Evolutionary conservation across 2,329 filamentous ascomycete genomes (phyloP).

Genomic region (Pyrenochaeta sp.): DNA sequence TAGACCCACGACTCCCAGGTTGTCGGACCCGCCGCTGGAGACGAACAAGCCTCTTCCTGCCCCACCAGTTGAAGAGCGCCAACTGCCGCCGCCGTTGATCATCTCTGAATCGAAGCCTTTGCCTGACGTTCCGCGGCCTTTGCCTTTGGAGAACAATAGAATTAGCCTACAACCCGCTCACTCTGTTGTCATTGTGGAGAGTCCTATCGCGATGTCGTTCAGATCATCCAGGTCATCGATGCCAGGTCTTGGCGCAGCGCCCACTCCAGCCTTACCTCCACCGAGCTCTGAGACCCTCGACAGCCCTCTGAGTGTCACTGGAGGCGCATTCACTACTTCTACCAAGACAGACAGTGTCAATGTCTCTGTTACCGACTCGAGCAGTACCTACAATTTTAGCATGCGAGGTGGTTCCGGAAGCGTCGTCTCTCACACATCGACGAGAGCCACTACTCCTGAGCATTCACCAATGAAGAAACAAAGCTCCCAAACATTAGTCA

Average conservation of each 20-base stretch:
- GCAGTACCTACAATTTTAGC: slow-evolving; percentile 77
- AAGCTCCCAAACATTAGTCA: slow-evolving; percentile 64
- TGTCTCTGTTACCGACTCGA: slow-evolving; percentile 78
- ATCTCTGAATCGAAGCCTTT: slow-evolving; percentile 72
- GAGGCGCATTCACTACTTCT: slow-evolving; percentile 38
- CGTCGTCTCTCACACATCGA: slow-evolving; percentile 81
- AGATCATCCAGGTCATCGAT: slow-evolving; percentile 61
- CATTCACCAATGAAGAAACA: slow-evolving; percentile 62
- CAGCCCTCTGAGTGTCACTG: slow-evolving; percentile 47
- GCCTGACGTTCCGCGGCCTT: slow-evolving; percentile 65
- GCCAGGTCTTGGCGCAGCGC: slow-evolving; percentile 43
- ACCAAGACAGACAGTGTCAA: slow-evolving; percentile 69
- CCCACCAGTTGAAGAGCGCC: slow-evolving; percentile 49
- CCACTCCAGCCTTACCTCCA: slow-evolving; percentile 36
- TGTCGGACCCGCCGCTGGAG: slow-evolving; percentile 29
- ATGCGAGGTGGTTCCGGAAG: slow-evolving; percentile 81
- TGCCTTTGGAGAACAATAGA: slow-evolving; percentile 44
- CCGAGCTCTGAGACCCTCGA: slow-evolving; percentile 40
- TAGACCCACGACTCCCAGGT: slow-evolving; percentile 14
- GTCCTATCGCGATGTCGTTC: slow-evolving; percentile 50
- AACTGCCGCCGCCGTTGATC: slow-evolving; percentile 51
- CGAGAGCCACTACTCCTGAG: slow-evolving; percentile 87
- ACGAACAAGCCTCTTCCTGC: slow-evolving; percentile 50
- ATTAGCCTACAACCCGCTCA: slow-evolving; percentile 33
- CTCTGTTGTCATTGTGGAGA: slow-evolving; percentile 36